Evolutionary conservation across 1,139 yeast species (phyloP), one percentile per base, ranked within the genome.

Genomic region (Sugiyamaella japonica): DNA sequence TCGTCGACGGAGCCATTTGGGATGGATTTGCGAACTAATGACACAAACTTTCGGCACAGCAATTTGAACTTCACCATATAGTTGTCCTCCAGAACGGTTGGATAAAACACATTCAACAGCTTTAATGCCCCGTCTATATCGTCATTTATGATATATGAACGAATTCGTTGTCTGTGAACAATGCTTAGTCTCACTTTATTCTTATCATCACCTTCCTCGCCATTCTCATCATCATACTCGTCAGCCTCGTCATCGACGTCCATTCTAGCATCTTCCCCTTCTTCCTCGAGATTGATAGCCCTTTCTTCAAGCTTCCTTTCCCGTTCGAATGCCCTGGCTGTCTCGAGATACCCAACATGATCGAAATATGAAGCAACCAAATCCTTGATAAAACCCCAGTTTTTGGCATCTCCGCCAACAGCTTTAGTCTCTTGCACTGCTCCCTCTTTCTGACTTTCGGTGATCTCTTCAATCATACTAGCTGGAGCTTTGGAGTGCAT

Each of bases 281-380:
- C 46, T 20, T 41, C 25, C 13, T 42, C 48, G 12, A 42, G 13
- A 20, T 39, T 39, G 16, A 39, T 50, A 12, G 55, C 52, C 16
- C 16, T 32, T 39, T 44, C 59, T 23, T 53, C 56, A 17, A 45
- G 28, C 34, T 37, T 31, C 36, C 62, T 41, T 34, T 58, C 89
- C 25, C 71, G 68, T 28, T 79, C 71, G 62, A 89, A 84, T 0
- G 89, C 83, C 54, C 78, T 78, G 8, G 85, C 82, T 0, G 90
- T 82, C 47, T 85, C 85, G 53, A 81, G 75, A 64, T 81, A 84
- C 0, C 97, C 97, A 62, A 84, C 83, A 62, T 87, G 86, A 37
- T 82, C 77, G 54, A 90, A 79, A 68, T 89, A 89, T 5, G 85
- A 84, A 55, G 81, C 76, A 3, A 90, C 83, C 59, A 89, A 73